Percentiles rank a stretch among this genome's conserved stretches.
Evolutionary conservation across 805 yeast species (phyloP).

Genomic region (Suhomyces sp.): DNA sequence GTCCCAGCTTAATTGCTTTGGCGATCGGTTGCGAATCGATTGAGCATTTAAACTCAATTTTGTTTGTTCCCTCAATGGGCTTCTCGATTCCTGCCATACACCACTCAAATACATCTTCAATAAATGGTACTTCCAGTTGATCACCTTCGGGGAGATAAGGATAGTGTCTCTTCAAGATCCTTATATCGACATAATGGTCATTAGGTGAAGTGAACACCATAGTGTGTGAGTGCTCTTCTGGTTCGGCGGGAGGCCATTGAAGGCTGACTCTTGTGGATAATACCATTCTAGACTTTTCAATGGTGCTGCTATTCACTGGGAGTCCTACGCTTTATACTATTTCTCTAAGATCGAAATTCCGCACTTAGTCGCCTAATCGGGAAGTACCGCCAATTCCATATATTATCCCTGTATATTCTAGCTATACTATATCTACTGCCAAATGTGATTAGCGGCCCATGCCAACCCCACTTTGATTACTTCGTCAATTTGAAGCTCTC

Average conservation of each 20-base stretch:
- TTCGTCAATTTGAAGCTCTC: not conserved
- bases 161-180: slow-evolving; percentile 21
- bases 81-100: slow-evolving; percentile 52
- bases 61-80: slow-evolving; percentile 31
- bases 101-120: slow-evolving; percentile 49
- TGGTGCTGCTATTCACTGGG: not conserved
- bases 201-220: slow-evolving; percentile 46
- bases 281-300: not conserved
- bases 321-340: not conserved
- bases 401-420: not conserved
- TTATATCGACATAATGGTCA: slow-evolving; percentile 47
- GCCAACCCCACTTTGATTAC: not conserved
- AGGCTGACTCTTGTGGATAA: slow-evolving; percentile 42
- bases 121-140: slow-evolving; percentile 3
- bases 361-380: not conserved
- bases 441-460: not conserved
- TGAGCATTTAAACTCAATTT: slow-evolving; percentile 40
- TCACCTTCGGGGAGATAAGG: slow-evolving; percentile 1
- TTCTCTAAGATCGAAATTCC: not conserved
- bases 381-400: not conserved
- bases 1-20: slow-evolving; percentile 25
- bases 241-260: slow-evolving; percentile 48
- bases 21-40: slow-evolving; percentile 41
- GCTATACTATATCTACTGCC: not conserved
- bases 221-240: slow-evolving; percentile 46